Conservation (phyloP, 2,329 filamentous ascomycete genomes). For the Monosporascus sp. region DNA sequence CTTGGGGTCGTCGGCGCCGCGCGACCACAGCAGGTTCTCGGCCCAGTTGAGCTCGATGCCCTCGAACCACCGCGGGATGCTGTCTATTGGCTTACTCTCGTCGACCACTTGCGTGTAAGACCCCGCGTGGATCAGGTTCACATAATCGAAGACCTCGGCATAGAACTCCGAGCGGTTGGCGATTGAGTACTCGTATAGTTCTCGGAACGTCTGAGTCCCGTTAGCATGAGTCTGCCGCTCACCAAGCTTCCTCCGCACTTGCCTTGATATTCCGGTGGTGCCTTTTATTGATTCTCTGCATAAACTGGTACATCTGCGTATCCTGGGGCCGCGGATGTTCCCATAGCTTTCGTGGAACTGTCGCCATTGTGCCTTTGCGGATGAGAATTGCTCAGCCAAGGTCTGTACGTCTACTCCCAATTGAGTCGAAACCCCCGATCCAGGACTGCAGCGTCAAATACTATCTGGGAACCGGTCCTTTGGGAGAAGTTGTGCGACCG, state of each 20-base stretch:
- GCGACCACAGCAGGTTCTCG: conserved; percentile 70
- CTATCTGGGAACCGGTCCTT: too few species aligned
- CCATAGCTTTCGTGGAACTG: conserved; percentile 59
- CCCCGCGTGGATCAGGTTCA: conserved; percentile 59
- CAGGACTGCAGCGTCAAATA: too few species aligned
- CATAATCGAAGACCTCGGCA: conserved; percentile 54
- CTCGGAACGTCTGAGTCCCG: conserved; percentile 53
- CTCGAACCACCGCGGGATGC: conserved; percentile 70
- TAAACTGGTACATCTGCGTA: conserved; percentile 63
- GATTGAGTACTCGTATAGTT: conserved; percentile 67
- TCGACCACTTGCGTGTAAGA: conserved; percentile 58
- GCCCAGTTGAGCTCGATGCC: conserved; percentile 71
- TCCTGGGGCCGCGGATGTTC: conserved; percentile 56
- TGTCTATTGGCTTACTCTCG: conserved; percentile 62
- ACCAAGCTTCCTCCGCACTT: conserved; percentile 8
- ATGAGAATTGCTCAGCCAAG: neutral
- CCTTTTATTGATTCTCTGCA: conserved; percentile 57
- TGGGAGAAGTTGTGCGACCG: too few species aligned
- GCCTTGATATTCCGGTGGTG: conserved; percentile 54
- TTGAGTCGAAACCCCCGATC: too few species aligned
- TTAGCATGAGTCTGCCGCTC: conserved; percentile 3
- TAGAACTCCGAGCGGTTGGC: conserved; percentile 59
- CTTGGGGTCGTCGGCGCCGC: conserved; percentile 32
- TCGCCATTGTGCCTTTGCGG: conserved; percentile 4
- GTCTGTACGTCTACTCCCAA: too few species aligned